Evolutionary conservation across 2,329 filamentous ascomycete species (phyloP).

Genomic region (Pyricularia pennisetigena): DNA sequence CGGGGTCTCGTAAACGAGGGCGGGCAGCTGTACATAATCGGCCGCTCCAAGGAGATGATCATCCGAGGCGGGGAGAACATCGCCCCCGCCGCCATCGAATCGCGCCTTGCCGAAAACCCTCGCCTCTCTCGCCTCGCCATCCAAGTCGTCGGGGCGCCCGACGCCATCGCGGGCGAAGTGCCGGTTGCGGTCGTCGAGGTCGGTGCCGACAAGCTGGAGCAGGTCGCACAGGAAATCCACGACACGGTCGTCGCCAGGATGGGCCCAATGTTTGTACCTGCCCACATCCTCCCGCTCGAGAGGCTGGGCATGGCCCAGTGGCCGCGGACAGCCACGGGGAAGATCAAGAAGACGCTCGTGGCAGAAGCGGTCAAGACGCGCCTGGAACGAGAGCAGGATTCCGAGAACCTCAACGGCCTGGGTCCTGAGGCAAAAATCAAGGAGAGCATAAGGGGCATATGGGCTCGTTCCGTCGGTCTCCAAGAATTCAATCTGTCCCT

Average conservation of each 20-base stretch:
- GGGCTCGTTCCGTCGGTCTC: not conserved
- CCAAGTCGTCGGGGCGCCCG: not conserved
- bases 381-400: not conserved
- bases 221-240: not conserved
- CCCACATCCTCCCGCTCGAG: not conserved
- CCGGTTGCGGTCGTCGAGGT: not conserved
- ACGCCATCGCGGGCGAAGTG: not conserved
- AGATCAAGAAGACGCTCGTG: not conserved
- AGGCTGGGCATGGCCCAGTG: not conserved
- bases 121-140: not conserved
- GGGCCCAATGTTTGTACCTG: not conserved
- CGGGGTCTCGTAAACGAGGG: not conserved
- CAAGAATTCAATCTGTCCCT: not conserved
- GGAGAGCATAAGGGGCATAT: not conserved
- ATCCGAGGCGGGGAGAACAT: conserved; percentile 1
- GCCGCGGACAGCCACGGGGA: not conserved
- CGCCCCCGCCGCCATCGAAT: not conserved
- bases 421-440: not conserved
- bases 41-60: not conserved
- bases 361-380: not conserved
- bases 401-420: not conserved
- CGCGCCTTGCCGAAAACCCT: not conserved
- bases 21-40: not conserved
- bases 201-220: not conserved
- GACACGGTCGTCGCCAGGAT: not conserved